Evolutionary conservation across 306 rosid species (phyloP).

Genomic region (Rubus parviflorus): DNA sequence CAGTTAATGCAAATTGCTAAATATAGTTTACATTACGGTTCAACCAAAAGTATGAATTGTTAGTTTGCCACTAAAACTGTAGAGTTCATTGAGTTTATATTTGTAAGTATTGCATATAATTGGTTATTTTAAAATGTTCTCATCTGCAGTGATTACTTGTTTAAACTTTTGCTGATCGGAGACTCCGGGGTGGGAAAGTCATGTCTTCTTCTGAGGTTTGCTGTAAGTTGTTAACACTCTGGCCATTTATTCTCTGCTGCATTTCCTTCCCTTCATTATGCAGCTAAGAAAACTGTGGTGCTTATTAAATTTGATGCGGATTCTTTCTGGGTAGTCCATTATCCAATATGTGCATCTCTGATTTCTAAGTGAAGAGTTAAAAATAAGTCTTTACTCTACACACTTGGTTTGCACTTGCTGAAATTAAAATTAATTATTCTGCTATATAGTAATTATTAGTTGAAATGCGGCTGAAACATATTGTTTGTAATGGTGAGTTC

Average conservation of each 20-base stretch:
- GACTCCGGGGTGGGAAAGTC: conserved; percentile 60
- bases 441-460: background rate
- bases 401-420: background rate
- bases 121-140: conserved; percentile 1
- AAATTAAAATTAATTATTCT: background rate
- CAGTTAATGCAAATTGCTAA: background rate
- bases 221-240: conserved; percentile 35
- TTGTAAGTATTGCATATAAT: background rate
- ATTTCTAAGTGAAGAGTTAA: background rate
- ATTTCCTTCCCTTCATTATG: background rate
- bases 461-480: background rate
- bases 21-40: background rate
- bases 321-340: too few relatives aligned
- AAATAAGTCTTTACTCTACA: too few relatives aligned
- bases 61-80: background rate
- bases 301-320: background rate
- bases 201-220: conserved; percentile 56
- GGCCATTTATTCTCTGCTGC: background rate
- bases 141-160: conserved; percentile 50
- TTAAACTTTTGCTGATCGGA: conserved; percentile 57
- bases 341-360: background rate
- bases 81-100: background rate
- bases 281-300: background rate
- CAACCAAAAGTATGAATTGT: background rate
- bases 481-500: background rate